These are phyloP conservation scores for Botrytis byssoidea DNA, from an alignment of 2,329 filamentous ascomycete species.

Conservation along the genomic window DNA sequence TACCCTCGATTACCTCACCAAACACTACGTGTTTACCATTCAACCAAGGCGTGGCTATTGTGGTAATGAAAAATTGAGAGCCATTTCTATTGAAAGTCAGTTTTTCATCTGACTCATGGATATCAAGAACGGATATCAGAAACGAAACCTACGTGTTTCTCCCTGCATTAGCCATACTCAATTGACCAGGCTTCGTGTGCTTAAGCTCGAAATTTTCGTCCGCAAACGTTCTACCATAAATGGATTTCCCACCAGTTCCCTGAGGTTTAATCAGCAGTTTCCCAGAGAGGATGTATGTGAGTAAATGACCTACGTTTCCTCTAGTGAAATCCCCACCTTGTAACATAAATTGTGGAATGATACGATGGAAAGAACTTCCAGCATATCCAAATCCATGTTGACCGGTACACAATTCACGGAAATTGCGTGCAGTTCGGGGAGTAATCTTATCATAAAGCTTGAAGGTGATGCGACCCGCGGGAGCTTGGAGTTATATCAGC, in stretches of 20 bases:
- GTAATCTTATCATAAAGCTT: conserved; percentile 77
- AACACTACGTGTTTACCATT: conserved; percentile 96
- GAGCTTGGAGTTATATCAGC: not conserved
- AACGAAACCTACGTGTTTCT: conserved; percentile 76
- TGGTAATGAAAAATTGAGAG: conserved; percentile 98
- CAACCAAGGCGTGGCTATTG: conserved; percentile 85
- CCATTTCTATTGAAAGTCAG: conserved; percentile 73
- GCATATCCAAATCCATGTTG: conserved; percentile 82
- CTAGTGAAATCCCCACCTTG: conserved; percentile 95
- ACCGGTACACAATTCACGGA: conserved; percentile 83
- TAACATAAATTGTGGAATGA: conserved; percentile 92
- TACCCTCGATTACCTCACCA: conserved; percentile 60
- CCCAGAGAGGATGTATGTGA: not conserved
- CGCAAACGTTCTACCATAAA: conserved; percentile 90
- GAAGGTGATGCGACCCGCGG: conserved; percentile 74
- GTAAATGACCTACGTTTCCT: conserved; percentile 67
- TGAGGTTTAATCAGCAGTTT: conserved; percentile 59
- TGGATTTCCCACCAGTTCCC: conserved; percentile 85
- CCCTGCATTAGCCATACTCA: conserved; percentile 95
- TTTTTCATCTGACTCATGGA: not conserved
- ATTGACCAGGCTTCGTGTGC: conserved; percentile 72
- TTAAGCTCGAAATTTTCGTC: conserved; percentile 85
- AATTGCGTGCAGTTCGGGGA: conserved; percentile 97
- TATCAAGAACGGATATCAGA: conserved; percentile 30
- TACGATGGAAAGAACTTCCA: conserved; percentile 84